phyloP scores from a whole-genome alignment of 306 rosid genomes.

The Cicer cuneatum region DNA sequence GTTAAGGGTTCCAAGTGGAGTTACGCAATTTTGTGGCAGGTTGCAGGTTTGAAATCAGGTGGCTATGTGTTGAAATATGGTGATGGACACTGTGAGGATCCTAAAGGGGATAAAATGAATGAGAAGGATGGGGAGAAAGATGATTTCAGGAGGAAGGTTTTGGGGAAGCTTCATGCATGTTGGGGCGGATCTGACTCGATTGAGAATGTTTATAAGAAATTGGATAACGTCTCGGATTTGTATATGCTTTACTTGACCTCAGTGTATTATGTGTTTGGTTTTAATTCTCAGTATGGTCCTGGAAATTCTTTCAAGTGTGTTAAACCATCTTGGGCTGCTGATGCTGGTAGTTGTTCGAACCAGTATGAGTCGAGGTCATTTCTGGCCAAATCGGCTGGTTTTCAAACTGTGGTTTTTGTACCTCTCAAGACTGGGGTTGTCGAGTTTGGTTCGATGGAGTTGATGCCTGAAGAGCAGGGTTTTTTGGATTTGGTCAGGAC shows the following conservation, averaged over 20 bases:
- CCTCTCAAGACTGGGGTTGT: slow-evolving; percentile 79
- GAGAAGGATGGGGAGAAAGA: slow-evolving; percentile 48
- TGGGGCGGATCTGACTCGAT: slow-evolving; percentile 55
- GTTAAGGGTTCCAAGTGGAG: slow-evolving; percentile 76
- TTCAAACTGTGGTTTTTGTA: slow-evolving; percentile 72
- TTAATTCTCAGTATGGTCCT: slow-evolving; percentile 63
- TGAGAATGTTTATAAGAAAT: slow-evolving; percentile 56
- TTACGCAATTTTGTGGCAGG: slow-evolving; percentile 85
- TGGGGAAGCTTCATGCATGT: slow-evolving; percentile 69
- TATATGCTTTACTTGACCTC: slow-evolving; percentile 80
- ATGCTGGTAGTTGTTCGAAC: slow-evolving; percentile 54
- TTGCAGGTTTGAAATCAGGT: slow-evolving; percentile 74
- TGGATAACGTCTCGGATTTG: slow-evolving; percentile 63
- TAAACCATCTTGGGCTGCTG: slow-evolving; percentile 71
- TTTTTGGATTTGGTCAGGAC: slow-evolving; percentile 58
- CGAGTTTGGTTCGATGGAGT: slow-evolving; percentile 71
- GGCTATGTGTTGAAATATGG: slow-evolving; percentile 77
- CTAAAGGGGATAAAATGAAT: slow-evolving; percentile 47
- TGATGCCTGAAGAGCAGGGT: slow-evolving; percentile 68
- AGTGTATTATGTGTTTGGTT: slow-evolving; percentile 62
- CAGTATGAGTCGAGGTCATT: slow-evolving; percentile 67
- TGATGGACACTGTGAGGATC: slow-evolving; percentile 70
- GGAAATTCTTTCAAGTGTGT: slow-evolving; percentile 67
- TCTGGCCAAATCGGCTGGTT: slow-evolving; percentile 68
- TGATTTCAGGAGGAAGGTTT: slow-evolving; percentile 65